Evolutionary conservation across 345 rosid genomes (phyloP), one percentile per base, ranked within the genome.

Genomic region (Euclidium syriacum): DNA sequence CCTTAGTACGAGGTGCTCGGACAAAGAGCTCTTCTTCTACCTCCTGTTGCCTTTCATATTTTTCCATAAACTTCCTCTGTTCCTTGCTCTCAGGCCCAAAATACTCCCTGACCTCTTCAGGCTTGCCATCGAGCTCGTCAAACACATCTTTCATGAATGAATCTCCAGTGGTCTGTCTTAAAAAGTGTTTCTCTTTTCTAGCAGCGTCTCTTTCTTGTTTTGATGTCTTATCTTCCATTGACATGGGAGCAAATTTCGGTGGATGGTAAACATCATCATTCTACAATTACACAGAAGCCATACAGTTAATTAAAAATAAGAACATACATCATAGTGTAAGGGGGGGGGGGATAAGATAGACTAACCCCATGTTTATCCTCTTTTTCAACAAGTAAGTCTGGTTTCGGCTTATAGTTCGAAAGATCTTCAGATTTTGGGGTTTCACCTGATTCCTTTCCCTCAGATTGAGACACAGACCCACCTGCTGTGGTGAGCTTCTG

Each of bases 21-120:
- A 68, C 72, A 65, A 94, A 90, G 64, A 78, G 84, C 10, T 87
- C 96, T 78, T 94, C 99, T 72, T 94, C 96, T 63, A 58, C 79
- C 44, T 47, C 36, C 14, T 83, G 85, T 55, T 88, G 95, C 50
- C 77, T 78, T 72, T 85, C 92, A 79, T 67, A 71, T 51, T 81
- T 80, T 58, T 79, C 82, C 32, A 67, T 67, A 61, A 80, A 85
- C 70, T 68, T 87, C 58, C 52, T 40, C 41, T 78, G 83, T 58
- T 94, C 97, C 62, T 67, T 77, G 58, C 90, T 90, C 67, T 85
- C 96, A 8, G 79, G 56, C 57, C 92, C 97, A 65, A 73, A 38
- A 62, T 22, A 63, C 53, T 94, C 97, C 64, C 75, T 78, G 33
- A 87, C 98, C 86, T 89, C 99, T 74, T 84, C 91, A 55, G 99